Evolutionary conservation across 345 rosid genomes (phyloP).

Genomic region (Schrenkiella parvula): DNA sequence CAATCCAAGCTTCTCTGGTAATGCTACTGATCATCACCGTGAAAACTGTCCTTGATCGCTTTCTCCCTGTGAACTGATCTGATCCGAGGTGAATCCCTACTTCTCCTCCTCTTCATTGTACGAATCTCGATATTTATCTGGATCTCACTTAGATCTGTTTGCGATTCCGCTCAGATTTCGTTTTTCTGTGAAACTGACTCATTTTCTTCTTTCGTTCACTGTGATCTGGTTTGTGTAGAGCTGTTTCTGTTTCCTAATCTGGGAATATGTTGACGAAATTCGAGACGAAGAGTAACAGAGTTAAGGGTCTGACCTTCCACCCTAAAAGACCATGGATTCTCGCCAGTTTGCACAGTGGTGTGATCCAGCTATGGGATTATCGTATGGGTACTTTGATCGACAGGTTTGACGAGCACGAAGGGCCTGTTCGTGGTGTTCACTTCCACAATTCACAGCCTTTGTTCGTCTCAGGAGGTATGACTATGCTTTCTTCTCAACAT

Average conservation of each 20-base stretch:
- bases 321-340: constrained; percentile 97
- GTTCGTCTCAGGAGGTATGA: constrained; percentile 96
- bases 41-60: constrained; percentile 18
- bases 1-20: constrained; percentile 7
- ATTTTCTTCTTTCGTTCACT: constrained; percentile 6
- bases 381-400: constrained; percentile 96
- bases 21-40: constrained; percentile 22
- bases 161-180: neutral
- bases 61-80: constrained; percentile 31
- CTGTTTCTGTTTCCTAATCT: constrained; percentile 19
- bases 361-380: constrained; percentile 99
- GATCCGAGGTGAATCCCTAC: constrained; percentile 53
- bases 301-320: constrained; percentile 96
- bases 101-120: neutral
- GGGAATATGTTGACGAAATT: constrained; percentile 87
- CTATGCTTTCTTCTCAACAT: constrained; percentile 28
- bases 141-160: neutral
- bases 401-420: constrained; percentile 94
- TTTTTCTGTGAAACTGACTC: neutral
- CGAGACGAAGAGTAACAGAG: constrained; percentile 97
- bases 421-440: constrained; percentile 98
- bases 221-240: constrained; percentile 30
- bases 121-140: neutral
- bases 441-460: constrained; percentile 90
- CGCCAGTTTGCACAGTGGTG: constrained; percentile 97